Conservation (phyloP, 1,284 basidiomycete genomes). For the Naganishia sp. region DNA sequence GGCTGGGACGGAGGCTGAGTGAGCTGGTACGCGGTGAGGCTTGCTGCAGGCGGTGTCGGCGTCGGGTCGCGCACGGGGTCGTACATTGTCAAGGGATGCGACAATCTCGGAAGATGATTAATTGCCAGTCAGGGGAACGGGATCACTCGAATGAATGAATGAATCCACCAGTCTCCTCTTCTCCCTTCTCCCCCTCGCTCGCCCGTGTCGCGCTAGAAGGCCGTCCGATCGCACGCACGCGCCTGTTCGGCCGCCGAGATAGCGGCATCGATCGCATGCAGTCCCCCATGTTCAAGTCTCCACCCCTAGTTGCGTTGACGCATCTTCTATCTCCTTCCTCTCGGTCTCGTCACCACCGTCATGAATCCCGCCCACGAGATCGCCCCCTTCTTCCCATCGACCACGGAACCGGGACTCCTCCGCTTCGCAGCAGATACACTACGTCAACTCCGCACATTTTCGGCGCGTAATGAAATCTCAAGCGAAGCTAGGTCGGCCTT, state of each 20-base stretch:
- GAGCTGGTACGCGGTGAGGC: conserved; percentile 3
- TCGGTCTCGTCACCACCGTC: background rate
- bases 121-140: background rate
- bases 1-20: background rate
- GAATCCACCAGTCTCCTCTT: background rate
- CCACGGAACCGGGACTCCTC: conserved; percentile 47
- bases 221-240: too few species aligned
- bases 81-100: background rate
- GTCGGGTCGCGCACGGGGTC: conserved; percentile 22
- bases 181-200: background rate
- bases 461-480: conserved; percentile 46
- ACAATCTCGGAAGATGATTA: background rate
- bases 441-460: conserved; percentile 44
- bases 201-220: too few species aligned
- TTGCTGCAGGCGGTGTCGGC: conserved; percentile 7
- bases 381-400: conserved; percentile 46
- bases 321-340: background rate
- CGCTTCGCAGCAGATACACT: conserved; percentile 44
- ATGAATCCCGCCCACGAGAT: conserved; percentile 39
- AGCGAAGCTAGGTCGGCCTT: conserved; percentile 40
- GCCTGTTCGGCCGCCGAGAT: too few species aligned
- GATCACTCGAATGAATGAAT: background rate
- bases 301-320: background rate
- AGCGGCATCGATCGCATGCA: too few species aligned
- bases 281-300: background rate